phyloP scores from a whole-genome alignment of 306 rosid species.

The Acacia acuminata region DNA sequence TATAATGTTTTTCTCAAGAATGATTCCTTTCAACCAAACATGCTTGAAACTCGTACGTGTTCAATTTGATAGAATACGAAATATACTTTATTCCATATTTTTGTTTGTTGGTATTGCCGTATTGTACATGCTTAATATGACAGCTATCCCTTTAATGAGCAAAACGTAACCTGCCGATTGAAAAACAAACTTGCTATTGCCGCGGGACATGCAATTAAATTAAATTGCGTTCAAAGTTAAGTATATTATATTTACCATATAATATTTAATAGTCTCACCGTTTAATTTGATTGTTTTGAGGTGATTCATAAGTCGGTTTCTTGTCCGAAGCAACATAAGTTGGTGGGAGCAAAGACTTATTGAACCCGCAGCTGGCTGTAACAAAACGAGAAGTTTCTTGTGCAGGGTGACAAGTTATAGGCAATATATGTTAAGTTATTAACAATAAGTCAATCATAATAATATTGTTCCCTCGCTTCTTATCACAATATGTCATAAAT shows the following conservation, averaged over 20 bases:
- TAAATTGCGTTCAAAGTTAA: neutral
- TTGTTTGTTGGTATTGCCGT: too few relatives aligned
- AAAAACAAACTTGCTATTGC: neutral
- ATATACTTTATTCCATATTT: too few relatives aligned
- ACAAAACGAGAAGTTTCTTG: conserved; percentile 9
- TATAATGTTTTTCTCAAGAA: neutral
- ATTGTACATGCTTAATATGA: neutral
- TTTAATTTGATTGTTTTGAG: neutral
- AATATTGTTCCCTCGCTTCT: too few relatives aligned
- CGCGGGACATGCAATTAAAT: neutral
- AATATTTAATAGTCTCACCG: neutral
- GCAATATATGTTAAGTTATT: conserved; percentile 16
- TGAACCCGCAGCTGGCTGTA: neutral
- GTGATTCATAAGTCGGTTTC: conserved; percentile 24
- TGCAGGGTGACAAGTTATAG: conserved; percentile 27
- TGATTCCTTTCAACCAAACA: neutral
- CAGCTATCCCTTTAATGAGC: neutral
- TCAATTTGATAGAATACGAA: neutral
- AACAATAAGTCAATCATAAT: neutral
- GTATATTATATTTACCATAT: neutral
- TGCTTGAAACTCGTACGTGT: neutral
- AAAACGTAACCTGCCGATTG: neutral
- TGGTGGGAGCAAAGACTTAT: neutral
- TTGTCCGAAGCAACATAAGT: conserved; percentile 22
- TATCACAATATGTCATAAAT: too few relatives aligned